Base-by-base conservation (phyloP, 1,284 basidiomycete genomes). In the Ustilago esculenta region DNA sequence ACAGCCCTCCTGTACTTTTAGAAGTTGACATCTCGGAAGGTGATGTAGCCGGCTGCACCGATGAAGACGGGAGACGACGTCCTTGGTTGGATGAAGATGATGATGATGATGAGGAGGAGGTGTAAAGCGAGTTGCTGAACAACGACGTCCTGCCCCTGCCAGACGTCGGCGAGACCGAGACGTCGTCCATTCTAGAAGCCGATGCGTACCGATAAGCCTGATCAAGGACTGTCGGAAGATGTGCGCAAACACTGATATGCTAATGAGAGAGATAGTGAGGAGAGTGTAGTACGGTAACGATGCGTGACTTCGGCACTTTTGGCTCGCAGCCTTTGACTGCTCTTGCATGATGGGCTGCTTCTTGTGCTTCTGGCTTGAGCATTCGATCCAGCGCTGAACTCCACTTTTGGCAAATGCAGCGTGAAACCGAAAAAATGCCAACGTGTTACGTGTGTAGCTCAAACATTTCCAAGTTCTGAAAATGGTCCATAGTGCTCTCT, bases 61-160 rank as follows among this genome's bases (percentile, higher is more conserved):
- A 68, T 7, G 65, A 57, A 1, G 65, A 61, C 15, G 58, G 57
- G 4, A 50, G 37, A 5, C 58, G 57, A 15, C 64, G 52, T 4
- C 43, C 52, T 1, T n/a, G n/a, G n/a, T n/a, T n/a, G n/a, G n/a
- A n/a, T n/a, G n/a, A n/a, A n/a, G n/a, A n/a, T n/a, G 43, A 27
- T 5, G 34, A 33, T 4, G 43, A 40, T 17, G 61, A 50, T 3
- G 55, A 54, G 0, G 54, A 40, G 15, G 63, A 55, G 1, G 63
- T 25, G 37, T 42, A 48, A 4, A 55, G 42, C 39, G 63, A 66
- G 25, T 59, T 59, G 51, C 55, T 59, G 47, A 66, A 66, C 20
- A 66, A 50, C 20, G 63, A 66, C 24, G 47, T 20, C 29, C 63
- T 45, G 25, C 43, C 33, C 42, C 41, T 58, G 47, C 55, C 63